Evolutionary conservation across 495 filamentous ascomycete species (phyloP), one percentile per base, ranked within the genome.

Genomic region (Friedmanniomyces endolithicus): DNA sequence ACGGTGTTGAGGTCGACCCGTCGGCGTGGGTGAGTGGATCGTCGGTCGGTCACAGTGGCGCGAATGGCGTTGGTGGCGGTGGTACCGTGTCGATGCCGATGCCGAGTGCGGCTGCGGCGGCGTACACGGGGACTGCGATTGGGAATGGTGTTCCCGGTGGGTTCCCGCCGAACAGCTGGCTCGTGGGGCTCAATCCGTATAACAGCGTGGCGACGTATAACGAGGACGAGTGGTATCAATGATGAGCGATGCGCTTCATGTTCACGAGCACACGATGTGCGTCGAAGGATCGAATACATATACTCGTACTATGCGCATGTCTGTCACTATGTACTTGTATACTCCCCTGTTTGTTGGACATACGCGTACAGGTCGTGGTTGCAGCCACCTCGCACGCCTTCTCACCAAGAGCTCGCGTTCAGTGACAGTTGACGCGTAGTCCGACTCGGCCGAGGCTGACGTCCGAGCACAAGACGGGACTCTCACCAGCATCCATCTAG

Each of bases 141-240:
- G 45, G 29, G 35, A 52, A 53, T 52, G 57, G 35, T 0, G 37
- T 20, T 1, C 43, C 20, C 7, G 31, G 34, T 9, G 53, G 53
- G 53, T 56, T 33, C 19, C 11, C 16, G 11, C 16, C 22, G n/a
- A 40, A 16, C 22, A 49, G 29, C 24, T 45, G 44, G 44, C 23
- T 49, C 4, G 31, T 39, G 6, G 53, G 45, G 46, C 20, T 49
- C 17, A 34, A 50, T 16, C 31, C n/a, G 22, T 58, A 53, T 31
- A 22, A 48, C 20, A 25, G 44, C 44, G 17, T 41, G 37, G 37
- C 37, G 17, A 52, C 49, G 43, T 61, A 61, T 53, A 50, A 61
- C 40, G 55, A 54, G 25, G 50, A 57, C 24, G 56, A 55, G 27
- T 59, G 60, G 56, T 62, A 62, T 49, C 45, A 46, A 44, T 59